Evolutionary conservation across 2,329 filamentous ascomycete species (phyloP), one percentile per base, ranked within the genome.

Genomic region (Tolypocladium nubicola): DNA sequence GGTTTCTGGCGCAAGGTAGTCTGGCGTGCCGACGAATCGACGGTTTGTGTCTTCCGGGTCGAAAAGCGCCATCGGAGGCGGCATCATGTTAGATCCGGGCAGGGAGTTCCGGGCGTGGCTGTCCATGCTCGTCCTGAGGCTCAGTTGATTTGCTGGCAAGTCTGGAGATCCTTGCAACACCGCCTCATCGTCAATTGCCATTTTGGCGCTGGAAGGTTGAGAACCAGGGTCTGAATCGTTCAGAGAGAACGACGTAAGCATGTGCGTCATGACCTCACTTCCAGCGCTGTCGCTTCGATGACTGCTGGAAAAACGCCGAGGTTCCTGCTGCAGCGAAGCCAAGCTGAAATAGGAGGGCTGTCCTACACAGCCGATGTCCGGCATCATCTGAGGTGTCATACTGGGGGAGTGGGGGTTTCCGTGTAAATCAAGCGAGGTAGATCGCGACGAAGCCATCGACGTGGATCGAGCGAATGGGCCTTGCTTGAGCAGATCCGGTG

Each of bases 1-100:
- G 0, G 95, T 99, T 70, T 99, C 95, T 0, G 94, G 94, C 0
- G 94, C 94, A 16, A 99, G 81, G 68, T 99, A 99, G 71, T 99
- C 94, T 0, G 94, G 94, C 0, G 94, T 99, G 38, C 94, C 94
- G 10, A 99, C 94, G 65, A 99, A 99, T 43, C 90, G 86, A 56
- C 94, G 85, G 68, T 90, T 93, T 60, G 86, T 95, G 67, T 99
- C 94, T 67, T 96, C 88, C 0, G 94, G 94, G 66, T 97, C 92
- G 67, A 97, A 99, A 4, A 99, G 77, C 3, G 93, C 90, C 90
- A 94, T 92, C 5, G 92, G 91, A 30, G 94, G 94, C 23, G 87
- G 86, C 83, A 97, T 89, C 79, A 90, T 90, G 58, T 79, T 82
- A 14, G 83, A 77, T 55, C 82, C 81, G 13, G 69, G 71, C 26